Conservation (phyloP, 805 yeast genomes). For the Hermanozyma aechmeae region DNA sequence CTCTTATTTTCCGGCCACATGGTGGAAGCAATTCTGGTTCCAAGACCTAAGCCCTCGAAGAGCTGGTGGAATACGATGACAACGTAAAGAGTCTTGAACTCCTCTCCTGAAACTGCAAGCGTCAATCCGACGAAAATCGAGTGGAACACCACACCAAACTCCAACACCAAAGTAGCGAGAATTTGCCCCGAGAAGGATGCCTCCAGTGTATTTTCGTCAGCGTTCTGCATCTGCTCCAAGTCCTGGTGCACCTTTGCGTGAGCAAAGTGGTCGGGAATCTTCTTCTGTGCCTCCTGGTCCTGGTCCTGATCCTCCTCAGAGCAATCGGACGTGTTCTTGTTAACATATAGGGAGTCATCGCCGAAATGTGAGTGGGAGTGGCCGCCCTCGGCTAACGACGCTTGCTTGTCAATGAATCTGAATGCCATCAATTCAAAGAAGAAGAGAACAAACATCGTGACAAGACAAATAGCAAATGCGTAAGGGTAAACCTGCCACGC, state of each 20-base stretch:
- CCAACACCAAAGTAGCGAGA: constrained; percentile 10
- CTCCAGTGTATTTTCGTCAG: background rate
- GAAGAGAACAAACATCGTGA: constrained; percentile 43
- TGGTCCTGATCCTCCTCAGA: no score
- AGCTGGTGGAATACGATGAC: constrained; percentile 23
- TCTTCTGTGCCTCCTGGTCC: no score
- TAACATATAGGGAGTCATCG: constrained; percentile 22
- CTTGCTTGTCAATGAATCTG: constrained; percentile 32
- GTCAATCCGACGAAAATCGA: constrained; percentile 24
- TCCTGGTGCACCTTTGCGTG: constrained; percentile 39
- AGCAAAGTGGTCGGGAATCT: constrained; percentile 32
- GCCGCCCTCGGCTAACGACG: constrained; percentile 12
- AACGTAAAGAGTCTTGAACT: constrained; percentile 17
- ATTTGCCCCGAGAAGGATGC: constrained; percentile 1
- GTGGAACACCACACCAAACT: constrained; percentile 25
- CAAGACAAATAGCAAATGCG: constrained; percentile 45
- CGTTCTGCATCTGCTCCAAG: constrained; percentile 17
- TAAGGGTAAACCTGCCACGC: constrained; percentile 44
- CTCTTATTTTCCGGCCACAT: constrained; percentile 15
- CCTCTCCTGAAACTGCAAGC: constrained; percentile 21
- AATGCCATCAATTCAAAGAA: constrained; percentile 43
- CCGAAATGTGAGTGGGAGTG: constrained; percentile 54
- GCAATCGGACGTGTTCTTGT: constrained; percentile 11
- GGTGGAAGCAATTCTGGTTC: constrained; percentile 19
- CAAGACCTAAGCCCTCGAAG: constrained; percentile 25